Evolutionary conservation across 108 stramenopile species (phyloP).

Genomic region (Hondaea fermentalgiana): DNA sequence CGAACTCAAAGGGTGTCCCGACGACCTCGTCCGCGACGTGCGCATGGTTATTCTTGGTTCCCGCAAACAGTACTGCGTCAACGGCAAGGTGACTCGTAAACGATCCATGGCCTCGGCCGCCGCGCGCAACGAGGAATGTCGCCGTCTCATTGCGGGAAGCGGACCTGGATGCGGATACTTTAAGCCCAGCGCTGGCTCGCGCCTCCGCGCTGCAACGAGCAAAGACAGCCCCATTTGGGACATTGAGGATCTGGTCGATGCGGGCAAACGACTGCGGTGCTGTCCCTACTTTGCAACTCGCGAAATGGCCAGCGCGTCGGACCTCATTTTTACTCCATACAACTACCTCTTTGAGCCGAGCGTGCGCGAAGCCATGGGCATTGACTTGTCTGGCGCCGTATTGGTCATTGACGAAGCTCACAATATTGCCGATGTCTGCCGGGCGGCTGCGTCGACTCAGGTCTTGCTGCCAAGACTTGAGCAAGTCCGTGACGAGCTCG

Average conservation of each 20-base stretch:
- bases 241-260: slow-evolving; percentile 82
- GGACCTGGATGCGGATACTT: not conserved
- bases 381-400: slow-evolving; percentile 73
- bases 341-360: slow-evolving; percentile 92
- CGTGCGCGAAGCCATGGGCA: slow-evolving; percentile 55
- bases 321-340: slow-evolving; percentile 89
- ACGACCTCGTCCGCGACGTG: slow-evolving; percentile 54
- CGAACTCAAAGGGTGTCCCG: slow-evolving; percentile 79
- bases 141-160: not conserved
- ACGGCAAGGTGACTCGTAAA: slow-evolving; percentile 39
- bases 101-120: not conserved
- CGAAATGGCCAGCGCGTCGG: slow-evolving; percentile 56
- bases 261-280: slow-evolving; percentile 64
- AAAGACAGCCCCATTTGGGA: slow-evolving; percentile 45
- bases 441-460: slow-evolving; percentile 83
- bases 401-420: slow-evolving; percentile 98
- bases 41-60: slow-evolving; percentile 85
- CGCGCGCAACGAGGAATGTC: slow-evolving; percentile 1
- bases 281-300: slow-evolving; percentile 91
- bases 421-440: slow-evolving; percentile 88
- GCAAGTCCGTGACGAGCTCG: not conserved
- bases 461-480: slow-evolving; percentile 19
- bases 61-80: slow-evolving; percentile 90
- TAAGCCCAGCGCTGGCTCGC: not conserved
- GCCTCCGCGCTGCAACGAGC: not conserved